Evolutionary conservation across 2,329 filamentous ascomycete genomes (phyloP), one percentile per base, ranked within the genome.

Genomic region (Diplodia sapinea): DNA sequence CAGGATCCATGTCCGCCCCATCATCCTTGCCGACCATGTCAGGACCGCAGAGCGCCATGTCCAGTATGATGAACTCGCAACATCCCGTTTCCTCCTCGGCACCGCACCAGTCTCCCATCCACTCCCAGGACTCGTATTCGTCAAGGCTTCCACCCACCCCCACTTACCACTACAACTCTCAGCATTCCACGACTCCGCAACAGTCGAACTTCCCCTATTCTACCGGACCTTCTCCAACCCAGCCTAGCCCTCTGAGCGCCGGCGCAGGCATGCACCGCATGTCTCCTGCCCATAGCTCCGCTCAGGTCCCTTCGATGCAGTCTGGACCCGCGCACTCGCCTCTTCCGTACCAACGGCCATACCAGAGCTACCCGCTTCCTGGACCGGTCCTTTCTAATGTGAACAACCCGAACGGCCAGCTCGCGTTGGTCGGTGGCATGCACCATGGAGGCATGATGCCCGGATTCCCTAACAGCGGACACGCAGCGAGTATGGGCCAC

Each of bases 341-440:
- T 17, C 81, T 79, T 69, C 72, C 76, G 7, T 88, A 87, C 70
- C 77, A 77, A 68, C 80, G 82, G 68, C 79, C 82, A 2, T 86
- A 85, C 75, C 71, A 80, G 33, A 71, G 71, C 29, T 73, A 83
- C 76, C 84, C 84, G 3, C 83, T 91, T 3, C 85, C 89, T 3
- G 88, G 89, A 0, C 85, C 89, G 1, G 88, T 94, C 33, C 88
- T 94, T 82, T 90, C 91, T 17, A 95, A 94, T 74, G 85, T 95
- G 31, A 87, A 89, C 73, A 91, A 89, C 69, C 92, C 92, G 0
- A 87, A 87, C 65, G 85, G 85, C 6, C 90, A 90, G 69, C 88
- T 95, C 83, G 85, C 90, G 8, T 81, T 95, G 69, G 87, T 94
- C 40, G 87, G 88, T 4, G 82, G 82, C 29, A 81, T 87, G 77